phyloP scores from a whole-genome alignment of 257 asterid species.

The Primulina eburnea region DNA sequence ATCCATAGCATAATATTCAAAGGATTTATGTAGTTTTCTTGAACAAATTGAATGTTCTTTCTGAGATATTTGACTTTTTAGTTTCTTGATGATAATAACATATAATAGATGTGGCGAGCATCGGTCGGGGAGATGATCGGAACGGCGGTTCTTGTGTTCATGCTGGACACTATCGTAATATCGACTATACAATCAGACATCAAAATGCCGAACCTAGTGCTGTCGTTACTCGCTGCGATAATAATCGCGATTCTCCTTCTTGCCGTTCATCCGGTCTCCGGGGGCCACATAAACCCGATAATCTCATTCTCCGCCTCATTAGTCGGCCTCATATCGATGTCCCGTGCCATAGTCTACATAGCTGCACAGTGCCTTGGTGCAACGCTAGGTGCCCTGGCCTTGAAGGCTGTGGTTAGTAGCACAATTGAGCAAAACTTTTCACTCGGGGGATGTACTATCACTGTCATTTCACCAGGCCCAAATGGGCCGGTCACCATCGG shows the following conservation, averaged over 20 bases:
- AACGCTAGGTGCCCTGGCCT: constrained; percentile 63
- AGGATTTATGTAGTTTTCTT: not conserved
- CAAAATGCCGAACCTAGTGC: constrained; percentile 53
- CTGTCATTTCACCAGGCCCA: constrained; percentile 47
- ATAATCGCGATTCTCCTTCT: constrained; percentile 54
- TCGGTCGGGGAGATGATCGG: constrained; percentile 72
- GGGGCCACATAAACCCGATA: constrained; percentile 81
- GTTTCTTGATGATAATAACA: not conserved
- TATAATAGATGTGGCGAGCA: constrained; percentile 69
- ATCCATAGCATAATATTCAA: too few species aligned
- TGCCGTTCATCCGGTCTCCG: constrained; percentile 72
- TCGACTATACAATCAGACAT: constrained; percentile 47
- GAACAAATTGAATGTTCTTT: not conserved
- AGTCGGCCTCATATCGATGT: constrained; percentile 64
- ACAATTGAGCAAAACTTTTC: constrained; percentile 44
- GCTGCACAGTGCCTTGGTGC: constrained; percentile 60
- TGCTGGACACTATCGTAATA: constrained; percentile 65
- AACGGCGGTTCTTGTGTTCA: constrained; percentile 61
- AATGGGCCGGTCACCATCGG: constrained; percentile 46
- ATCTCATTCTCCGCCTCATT: constrained; percentile 73
- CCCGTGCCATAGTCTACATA: constrained; percentile 55
- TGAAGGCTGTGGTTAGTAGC: constrained; percentile 55
- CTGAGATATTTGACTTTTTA: not conserved
- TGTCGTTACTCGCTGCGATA: constrained; percentile 52
- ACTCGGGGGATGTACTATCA: constrained; percentile 68